Evolutionary conservation across 2,329 filamentous ascomycete genomes (phyloP).

Genomic region (Fusarium solani-melongenae): DNA sequence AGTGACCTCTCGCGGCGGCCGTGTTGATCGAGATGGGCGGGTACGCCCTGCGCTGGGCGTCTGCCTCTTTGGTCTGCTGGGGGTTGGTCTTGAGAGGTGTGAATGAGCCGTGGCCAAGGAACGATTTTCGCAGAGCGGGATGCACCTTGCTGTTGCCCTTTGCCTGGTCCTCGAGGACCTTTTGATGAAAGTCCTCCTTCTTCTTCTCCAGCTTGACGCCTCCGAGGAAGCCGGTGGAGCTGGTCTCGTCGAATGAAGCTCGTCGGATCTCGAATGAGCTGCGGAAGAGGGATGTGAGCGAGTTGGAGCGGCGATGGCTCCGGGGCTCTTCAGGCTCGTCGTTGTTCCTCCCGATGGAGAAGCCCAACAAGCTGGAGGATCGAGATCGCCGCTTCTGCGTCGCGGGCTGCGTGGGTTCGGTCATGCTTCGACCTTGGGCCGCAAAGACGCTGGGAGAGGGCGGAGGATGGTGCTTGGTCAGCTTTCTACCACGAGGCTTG

Average conservation of each 20-base stretch:
- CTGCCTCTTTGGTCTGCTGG: constrained; percentile 34
- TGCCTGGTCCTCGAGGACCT: constrained; percentile 41
- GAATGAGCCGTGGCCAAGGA: constrained; percentile 41
- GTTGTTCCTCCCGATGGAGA: constrained; percentile 34
- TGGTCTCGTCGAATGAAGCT: constrained; percentile 46
- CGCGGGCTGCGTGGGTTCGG: constrained; percentile 22
- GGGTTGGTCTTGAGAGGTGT: constrained; percentile 43
- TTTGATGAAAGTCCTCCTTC: constrained; percentile 48
- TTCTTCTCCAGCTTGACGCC: constrained; percentile 55
- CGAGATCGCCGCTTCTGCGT: constrained; percentile 40
- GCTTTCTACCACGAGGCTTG: constrained; percentile 42
- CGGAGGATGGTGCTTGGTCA: constrained; percentile 50
- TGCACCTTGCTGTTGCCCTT: constrained; percentile 46
- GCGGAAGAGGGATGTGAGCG: constrained; percentile 50
- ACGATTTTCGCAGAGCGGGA: constrained; percentile 48
- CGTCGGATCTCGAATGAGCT: constrained; percentile 50
- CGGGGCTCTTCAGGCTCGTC: constrained; percentile 34
- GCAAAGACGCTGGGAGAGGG: constrained; percentile 19
- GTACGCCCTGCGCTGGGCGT: constrained; percentile 46
- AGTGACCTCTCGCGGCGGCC: constrained; percentile 40
- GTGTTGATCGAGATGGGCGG: constrained; percentile 53
- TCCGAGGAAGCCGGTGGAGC: constrained; percentile 53
- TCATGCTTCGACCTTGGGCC: constrained; percentile 30
- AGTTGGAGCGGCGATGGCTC: constrained; percentile 50
- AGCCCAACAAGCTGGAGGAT: constrained; percentile 43